Evolutionary conservation across 495 filamentous ascomycete genomes (phyloP).

Genomic region (Neurospora sublineolata): DNA sequence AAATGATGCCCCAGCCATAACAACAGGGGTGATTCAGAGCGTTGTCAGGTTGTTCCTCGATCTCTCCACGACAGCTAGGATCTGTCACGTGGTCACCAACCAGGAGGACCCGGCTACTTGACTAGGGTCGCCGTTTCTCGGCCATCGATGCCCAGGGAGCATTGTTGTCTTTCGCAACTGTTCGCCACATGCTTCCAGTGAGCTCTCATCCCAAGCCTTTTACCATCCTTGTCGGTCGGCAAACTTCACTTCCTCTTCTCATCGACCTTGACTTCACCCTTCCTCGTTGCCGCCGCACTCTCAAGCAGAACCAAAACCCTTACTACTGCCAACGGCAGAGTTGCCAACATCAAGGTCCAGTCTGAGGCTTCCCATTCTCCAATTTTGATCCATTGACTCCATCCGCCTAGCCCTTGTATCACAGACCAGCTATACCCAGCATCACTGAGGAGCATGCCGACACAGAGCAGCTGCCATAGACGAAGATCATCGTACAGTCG

Average conservation of each 20-base stretch:
- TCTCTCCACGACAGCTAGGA: not conserved
- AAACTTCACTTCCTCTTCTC: not conserved
- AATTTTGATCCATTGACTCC: conserved; percentile 6
- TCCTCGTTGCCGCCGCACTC: conserved; percentile 5
- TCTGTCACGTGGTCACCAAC: not conserved
- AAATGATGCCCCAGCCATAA: not conserved
- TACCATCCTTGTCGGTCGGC: no score
- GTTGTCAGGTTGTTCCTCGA: not conserved
- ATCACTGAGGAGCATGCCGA: conserved; percentile 21
- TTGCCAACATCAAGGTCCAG: conserved; percentile 6
- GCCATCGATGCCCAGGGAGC: not conserved
- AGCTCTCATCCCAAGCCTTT: not conserved
- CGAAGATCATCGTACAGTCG: conserved; percentile 36
- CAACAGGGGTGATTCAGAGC: not conserved
- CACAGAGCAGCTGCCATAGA: conserved; percentile 37
- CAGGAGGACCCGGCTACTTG: not conserved
- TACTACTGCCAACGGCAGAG: conserved; percentile 3
- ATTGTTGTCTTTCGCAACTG: no score
- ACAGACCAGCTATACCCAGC: conserved; percentile 4
- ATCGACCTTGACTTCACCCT: not conserved
- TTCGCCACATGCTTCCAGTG: not conserved
- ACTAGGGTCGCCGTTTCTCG: not conserved
- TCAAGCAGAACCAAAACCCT: conserved; percentile 10
- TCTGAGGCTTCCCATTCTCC: conserved; percentile 11
- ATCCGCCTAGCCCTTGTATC: conserved; percentile 21